Evolutionary conservation across 2,329 filamentous ascomycete species (phyloP).

Genomic region (Fonsecaea multimorphosa): DNA sequence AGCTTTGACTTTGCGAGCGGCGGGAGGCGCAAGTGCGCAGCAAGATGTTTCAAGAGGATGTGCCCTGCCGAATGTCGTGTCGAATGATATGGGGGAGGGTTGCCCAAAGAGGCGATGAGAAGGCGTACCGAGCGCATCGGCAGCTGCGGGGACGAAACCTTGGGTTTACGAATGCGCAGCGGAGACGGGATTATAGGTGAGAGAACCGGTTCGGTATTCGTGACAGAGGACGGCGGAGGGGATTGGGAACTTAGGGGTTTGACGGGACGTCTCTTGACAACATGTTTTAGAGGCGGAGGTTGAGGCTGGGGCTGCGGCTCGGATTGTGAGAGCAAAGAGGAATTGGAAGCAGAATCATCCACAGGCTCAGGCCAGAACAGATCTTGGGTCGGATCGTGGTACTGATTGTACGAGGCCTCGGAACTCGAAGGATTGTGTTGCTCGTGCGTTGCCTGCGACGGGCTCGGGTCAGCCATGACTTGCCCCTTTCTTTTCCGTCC

Average conservation of each 20-base stretch:
- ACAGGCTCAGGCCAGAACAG: slow-evolving; percentile 27
- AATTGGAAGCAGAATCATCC: slow-evolving; percentile 15
- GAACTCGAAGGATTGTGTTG: background rate
- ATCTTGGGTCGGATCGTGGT: slow-evolving; percentile 24
- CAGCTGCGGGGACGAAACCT: background rate
- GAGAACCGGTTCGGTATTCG: slow-evolving; percentile 7
- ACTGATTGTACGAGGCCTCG: slow-evolving; percentile 17
- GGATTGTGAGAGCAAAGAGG: background rate
- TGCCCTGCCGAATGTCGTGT: slow-evolving; percentile 91
- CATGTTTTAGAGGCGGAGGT: slow-evolving; percentile 13
- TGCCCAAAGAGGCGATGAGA: slow-evolving; percentile 86
- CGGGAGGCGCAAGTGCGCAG: slow-evolving; percentile 59
- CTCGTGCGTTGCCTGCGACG: slow-evolving; percentile 11
- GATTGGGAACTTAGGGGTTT: slow-evolving; percentile 19
- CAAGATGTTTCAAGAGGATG: slow-evolving; percentile 70
- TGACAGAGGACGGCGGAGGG: background rate
- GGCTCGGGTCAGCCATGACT: slow-evolving; percentile 33
- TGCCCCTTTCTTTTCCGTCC: background rate
- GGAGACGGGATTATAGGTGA: slow-evolving; percentile 29
- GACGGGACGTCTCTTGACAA: slow-evolving; percentile 28
- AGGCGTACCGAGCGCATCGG: slow-evolving; percentile 55
- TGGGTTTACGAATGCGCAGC: slow-evolving; percentile 29
- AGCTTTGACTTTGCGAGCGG: slow-evolving; percentile 56
- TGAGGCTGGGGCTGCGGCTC: background rate
- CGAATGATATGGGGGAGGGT: slow-evolving; percentile 74